These are phyloP conservation scores for Diutina scorzettiae DNA, from an alignment of 1,139 yeast species.

Conservation along the genomic window DNA sequence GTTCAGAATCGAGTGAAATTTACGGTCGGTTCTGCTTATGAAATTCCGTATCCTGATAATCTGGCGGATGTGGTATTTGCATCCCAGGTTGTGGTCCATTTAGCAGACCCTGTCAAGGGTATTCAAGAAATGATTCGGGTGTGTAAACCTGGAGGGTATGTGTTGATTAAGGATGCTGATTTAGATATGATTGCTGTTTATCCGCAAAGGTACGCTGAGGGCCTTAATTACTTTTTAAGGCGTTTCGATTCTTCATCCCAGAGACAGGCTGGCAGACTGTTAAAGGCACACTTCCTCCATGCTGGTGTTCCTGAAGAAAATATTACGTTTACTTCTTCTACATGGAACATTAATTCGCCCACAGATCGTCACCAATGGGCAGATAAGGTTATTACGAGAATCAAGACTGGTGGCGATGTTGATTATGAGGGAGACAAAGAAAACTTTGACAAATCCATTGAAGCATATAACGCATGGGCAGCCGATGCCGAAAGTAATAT, in stretches of 20 bases:
- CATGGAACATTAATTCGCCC: conserved; percentile 10
- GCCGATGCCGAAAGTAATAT: neutral
- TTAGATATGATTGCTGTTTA: conserved; percentile 11
- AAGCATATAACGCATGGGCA: neutral
- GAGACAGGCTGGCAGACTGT: conserved; percentile 11
- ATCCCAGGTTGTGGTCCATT: conserved; percentile 28
- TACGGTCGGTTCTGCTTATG: conserved; percentile 19
- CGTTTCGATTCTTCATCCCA: neutral
- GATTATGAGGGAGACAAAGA: neutral
- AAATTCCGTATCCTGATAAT: conserved; percentile 22
- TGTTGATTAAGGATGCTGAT: conserved; percentile 24
- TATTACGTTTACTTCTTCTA: conserved; percentile 10
- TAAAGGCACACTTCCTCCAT: conserved; percentile 12
- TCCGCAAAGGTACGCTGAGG: conserved; percentile 13
- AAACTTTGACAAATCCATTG: neutral
- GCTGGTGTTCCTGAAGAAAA: conserved; percentile 13
- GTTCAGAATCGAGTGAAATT: conserved; percentile 13
- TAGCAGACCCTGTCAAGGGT: conserved; percentile 16
- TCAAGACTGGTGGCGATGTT: neutral
- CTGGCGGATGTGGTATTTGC: conserved; percentile 27
- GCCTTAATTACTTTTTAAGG: conserved; percentile 8
- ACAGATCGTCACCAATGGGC: conserved; percentile 3
- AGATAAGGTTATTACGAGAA: neutral
- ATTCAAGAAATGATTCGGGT: conserved; percentile 9
- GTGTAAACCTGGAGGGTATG: conserved; percentile 9